Base-by-base conservation (phyloP, 768 basidiomycete genomes). In the Agaricus subrufescens region DNA sequence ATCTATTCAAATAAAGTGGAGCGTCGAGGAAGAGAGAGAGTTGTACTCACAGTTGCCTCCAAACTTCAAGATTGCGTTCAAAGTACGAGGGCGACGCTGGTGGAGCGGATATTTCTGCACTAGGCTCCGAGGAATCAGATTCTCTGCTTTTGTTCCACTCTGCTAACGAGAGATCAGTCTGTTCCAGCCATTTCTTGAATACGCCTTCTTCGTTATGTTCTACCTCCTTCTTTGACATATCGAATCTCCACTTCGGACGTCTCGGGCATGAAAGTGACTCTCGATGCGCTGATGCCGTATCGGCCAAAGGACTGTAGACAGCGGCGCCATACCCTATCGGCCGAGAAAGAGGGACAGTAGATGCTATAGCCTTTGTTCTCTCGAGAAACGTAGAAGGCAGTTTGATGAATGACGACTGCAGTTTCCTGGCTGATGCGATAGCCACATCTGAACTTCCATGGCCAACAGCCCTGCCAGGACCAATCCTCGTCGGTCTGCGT, bases 31-130 rank as follows among this genome's bases (percentile, higher is more conserved):
- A 57, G 38, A 50, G 2, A 34, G 15, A 52, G 46, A 14, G 34
- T 40, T 37, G 7, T 34, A 77, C 88, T 62, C 69, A 91, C 84
- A 98, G 72, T 73, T 98, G 96, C 60, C 95, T 73, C 94, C 94
- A 98, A 12, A 97, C 94, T 66, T 97, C 91, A 45, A 97, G 64
- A 67, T 98, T 97, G 42, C 90, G 80, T 70, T 97, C 94, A 67
- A 85, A 97, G 69, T 87, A 86, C 1, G 88, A 86, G 2, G 88
- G 84, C 3, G 90, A 87, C 44, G 84, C 79, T 85, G 75, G 29
- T 61, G 46, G 15, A 48, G 45, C 34, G 54, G 8, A 12, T 56
- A 49, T 6, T 61, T 54, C 47, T 43, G 53, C 57, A 19, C 57
- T 61, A n/a, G 38, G 10, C 47, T 48, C 31, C 46, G 47, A 44